Evolutionary conservation across 2,329 filamentous ascomycete species (phyloP).

Genomic region (Clathrospora elynae): DNA sequence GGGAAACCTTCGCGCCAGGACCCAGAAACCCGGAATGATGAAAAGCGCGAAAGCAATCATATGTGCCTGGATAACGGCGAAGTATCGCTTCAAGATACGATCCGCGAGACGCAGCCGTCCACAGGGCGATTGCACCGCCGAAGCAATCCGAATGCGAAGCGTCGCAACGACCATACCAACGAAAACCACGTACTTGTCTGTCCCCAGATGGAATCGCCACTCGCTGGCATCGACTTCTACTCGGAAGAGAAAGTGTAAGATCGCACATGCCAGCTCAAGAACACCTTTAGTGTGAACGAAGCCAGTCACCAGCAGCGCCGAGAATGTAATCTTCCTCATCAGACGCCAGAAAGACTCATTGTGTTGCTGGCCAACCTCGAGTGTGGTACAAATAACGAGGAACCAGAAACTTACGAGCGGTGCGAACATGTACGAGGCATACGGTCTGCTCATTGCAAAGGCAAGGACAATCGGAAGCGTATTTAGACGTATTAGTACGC

Average conservation of each 20-base stretch:
- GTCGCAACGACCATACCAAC: neutral
- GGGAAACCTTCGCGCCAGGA: conserved; percentile 37
- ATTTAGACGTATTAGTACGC: conserved; percentile 63
- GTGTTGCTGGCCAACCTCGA: conserved; percentile 45
- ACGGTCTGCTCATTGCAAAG: conserved; percentile 62
- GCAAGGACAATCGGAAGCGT: conserved; percentile 59
- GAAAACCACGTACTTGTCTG: neutral
- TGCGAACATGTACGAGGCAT: conserved; percentile 64
- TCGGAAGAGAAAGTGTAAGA: conserved; percentile 48
- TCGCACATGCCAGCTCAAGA: conserved; percentile 50
- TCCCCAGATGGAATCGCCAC: neutral
- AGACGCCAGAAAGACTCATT: conserved; percentile 48
- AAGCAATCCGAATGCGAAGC: neutral
- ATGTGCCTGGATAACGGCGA: conserved; percentile 19
- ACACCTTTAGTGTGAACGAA: conserved; percentile 49
- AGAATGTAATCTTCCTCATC: conserved; percentile 55
- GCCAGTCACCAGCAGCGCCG: conserved; percentile 50
- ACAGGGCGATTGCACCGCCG: conserved; percentile 25
- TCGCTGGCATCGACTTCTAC: neutral
- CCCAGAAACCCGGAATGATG: conserved; percentile 43
- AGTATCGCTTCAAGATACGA: conserved; percentile 27
- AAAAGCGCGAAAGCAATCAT: conserved; percentile 26
- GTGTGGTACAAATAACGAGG: conserved; percentile 60
- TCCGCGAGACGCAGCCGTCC: conserved; percentile 16
- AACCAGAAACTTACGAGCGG: conserved; percentile 68